Base-by-base conservation (phyloP, 106 monocot genomes). In the Hemerocallis citrina region DNA sequence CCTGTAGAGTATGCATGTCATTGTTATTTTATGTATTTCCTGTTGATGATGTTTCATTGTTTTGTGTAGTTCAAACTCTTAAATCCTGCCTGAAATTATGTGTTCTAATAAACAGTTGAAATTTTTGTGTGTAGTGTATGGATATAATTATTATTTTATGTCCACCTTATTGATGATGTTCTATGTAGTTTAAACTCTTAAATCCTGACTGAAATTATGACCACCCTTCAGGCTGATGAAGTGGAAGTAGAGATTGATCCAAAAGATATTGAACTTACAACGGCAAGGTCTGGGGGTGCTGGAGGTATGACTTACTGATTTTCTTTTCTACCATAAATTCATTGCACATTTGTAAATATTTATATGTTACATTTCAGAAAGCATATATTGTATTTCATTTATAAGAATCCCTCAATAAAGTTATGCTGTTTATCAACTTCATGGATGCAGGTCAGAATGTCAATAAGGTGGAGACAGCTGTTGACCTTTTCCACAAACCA, bases 391-490 rank as follows among this genome's bases (percentile, higher is more conserved):
- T 21, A 37, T 34, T 25, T 43, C 34, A 45, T 5, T 52, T 54
- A n/a, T 14, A 21, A n/a, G 12, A 20, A n/a, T n/a, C n/a, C n/a
- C n/a, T n/a, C n/a, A 2, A 14, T 16, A 3, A 54, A 36, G 34
- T 57, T 35, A 19, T 57, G 8, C 34, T 57, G 36, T 10, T 57
- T 19, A 16, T 55, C 9, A 34, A 48, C 10, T 67, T 70, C 10
- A 42, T 57, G 23, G 46, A 21, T 83, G 63, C 83, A 94, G 94
- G 94, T 58, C 95, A 90, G 71, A 95, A 96, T 76, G 95, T 96
- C 39, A 96, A 96, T 72, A 96, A 96, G 74, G 95, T 96, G 52
- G 95, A 96, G 78, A 96, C 95, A 54, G 95, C 95, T 40, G 65
- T 90, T 45, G 95, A 90, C 44, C 95, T 96, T 73, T 68, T 87